phyloP scores from a whole-genome alignment of 495 filamentous ascomycete species.

The Penicillium verhagenii region DNA sequence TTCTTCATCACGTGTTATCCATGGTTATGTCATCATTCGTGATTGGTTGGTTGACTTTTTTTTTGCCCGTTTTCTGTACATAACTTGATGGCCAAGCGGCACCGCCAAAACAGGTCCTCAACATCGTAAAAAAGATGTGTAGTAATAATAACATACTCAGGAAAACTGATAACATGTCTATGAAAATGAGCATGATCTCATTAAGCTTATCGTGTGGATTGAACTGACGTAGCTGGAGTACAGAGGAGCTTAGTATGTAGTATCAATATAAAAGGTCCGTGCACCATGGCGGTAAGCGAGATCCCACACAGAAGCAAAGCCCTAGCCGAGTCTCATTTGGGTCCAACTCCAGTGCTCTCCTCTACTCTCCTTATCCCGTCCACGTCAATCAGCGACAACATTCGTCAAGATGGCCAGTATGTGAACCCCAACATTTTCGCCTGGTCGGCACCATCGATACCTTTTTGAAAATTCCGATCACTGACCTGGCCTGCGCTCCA shows the following conservation, averaged over 20 bases:
- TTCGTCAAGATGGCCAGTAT: constrained; percentile 55
- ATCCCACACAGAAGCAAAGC: constrained; percentile 48
- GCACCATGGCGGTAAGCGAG: constrained; percentile 44
- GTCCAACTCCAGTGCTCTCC: constrained; percentile 23
- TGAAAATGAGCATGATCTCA: background rate
- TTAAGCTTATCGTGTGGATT: background rate
- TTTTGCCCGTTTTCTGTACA: background rate
- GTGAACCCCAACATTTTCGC: constrained; percentile 22
- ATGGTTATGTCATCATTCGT: constrained; percentile 19
- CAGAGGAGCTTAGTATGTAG: background rate
- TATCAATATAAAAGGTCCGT: constrained; percentile 18
- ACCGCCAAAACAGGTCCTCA: background rate
- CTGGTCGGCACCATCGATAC: background rate
- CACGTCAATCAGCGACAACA: constrained; percentile 43
- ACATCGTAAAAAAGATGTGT: background rate
- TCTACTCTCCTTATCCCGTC: constrained; percentile 29
- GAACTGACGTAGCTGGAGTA: background rate
- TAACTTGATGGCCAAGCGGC: too few species aligned
- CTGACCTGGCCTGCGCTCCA: constrained; percentile 30
- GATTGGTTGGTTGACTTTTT: constrained; percentile 12
- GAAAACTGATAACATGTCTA: background rate
- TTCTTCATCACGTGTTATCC: background rate
- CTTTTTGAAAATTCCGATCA: constrained; percentile 11
- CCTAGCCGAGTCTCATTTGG: constrained; percentile 40
- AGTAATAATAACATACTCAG: background rate